A percentile compares a stretch with the other conserved stretches of the same genome.
phyloP scores from a whole-genome alignment of 805 yeast species.

The Blastobotrys attinorum region DNA sequence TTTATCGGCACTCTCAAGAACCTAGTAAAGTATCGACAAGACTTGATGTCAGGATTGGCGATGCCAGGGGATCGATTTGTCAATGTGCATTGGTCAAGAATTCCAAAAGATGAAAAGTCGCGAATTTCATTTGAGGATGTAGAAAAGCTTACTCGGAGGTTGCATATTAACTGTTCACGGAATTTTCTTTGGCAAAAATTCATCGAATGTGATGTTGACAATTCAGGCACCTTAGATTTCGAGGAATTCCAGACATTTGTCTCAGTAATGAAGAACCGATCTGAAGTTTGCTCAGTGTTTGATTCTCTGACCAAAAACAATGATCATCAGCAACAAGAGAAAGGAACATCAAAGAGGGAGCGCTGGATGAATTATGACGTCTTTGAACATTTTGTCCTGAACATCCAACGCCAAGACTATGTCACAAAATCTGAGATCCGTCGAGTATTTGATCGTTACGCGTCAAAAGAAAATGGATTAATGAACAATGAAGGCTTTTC shows the following conservation, averaged over 20 bases:
- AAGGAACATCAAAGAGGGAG: too few relatives aligned
- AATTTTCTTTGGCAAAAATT: constrained; percentile 44
- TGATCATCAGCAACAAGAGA: constrained; percentile 1
- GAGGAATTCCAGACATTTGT: constrained; percentile 73
- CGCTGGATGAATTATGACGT: constrained; percentile 20
- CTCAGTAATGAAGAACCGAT: constrained; percentile 51
- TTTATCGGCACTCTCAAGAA: constrained; percentile 48
- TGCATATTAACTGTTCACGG: constrained; percentile 67
- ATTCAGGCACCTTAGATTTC: constrained; percentile 51
- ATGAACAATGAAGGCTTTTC: constrained; percentile 30
- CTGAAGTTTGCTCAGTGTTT: constrained; percentile 53
- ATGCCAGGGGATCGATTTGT: constrained; percentile 58
- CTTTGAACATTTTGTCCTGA: constrained; percentile 38
- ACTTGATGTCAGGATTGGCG: constrained; percentile 53
- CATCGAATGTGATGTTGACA: constrained; percentile 41
- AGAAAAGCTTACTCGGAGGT: constrained; percentile 50
- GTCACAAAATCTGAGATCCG: constrained; percentile 26
- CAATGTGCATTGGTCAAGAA: constrained; percentile 52
- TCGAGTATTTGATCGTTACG: constrained; percentile 33
- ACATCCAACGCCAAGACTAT: constrained; percentile 42
- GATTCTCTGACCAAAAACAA: constrained; percentile 16
- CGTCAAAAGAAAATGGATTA: constrained; percentile 6
- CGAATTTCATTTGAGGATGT: constrained; percentile 56
- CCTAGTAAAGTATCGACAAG: constrained; percentile 50
- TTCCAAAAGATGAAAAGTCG: constrained; percentile 18